These are phyloP conservation scores for Russula sp. DNA, from an alignment of 768 basidiomycete genomes.

Conservation along the genomic window DNA sequence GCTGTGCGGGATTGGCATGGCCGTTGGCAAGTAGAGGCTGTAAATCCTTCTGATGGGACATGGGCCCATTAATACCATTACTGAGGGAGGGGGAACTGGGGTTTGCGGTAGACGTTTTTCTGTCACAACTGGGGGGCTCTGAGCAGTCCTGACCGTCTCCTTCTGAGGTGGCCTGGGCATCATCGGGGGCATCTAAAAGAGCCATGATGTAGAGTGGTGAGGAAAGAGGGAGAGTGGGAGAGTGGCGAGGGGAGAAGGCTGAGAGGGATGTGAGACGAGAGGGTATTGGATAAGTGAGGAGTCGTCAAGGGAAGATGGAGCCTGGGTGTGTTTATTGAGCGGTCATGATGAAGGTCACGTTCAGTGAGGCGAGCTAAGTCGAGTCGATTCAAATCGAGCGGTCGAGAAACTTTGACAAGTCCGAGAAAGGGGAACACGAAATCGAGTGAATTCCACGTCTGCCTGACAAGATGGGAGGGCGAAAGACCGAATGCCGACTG, in stretches of 20 bases:
- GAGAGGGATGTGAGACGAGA: constrained; percentile 16
- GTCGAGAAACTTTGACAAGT: background rate
- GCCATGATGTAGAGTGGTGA: constrained; percentile 31
- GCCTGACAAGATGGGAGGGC: background rate
- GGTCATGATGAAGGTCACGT: constrained; percentile 33
- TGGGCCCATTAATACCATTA: constrained; percentile 11
- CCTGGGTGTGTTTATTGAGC: constrained; percentile 29
- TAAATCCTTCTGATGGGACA: background rate
- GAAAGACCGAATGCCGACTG: background rate
- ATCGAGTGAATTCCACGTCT: background rate
- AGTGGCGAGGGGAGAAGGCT: constrained; percentile 20
- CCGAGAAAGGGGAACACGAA: background rate
- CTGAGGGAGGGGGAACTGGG: background rate
- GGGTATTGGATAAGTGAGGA: constrained; percentile 17
- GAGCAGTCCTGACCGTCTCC: constrained; percentile 50
- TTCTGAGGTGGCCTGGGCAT: constrained; percentile 39
- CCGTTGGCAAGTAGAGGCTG: constrained; percentile 17
- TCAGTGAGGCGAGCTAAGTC: constrained; percentile 16
- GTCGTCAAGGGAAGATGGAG: constrained; percentile 19
- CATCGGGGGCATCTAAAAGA: constrained; percentile 39
- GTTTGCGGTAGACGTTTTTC: constrained; percentile 21
- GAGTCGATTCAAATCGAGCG: constrained; percentile 12
- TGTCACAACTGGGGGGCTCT: constrained; percentile 44
- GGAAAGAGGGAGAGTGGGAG: constrained; percentile 25
- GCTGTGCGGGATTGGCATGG: constrained; percentile 14